Evolutionary conservation across 345 rosid genomes (phyloP).

Genomic region (Euphorbia pulcherrima): DNA sequence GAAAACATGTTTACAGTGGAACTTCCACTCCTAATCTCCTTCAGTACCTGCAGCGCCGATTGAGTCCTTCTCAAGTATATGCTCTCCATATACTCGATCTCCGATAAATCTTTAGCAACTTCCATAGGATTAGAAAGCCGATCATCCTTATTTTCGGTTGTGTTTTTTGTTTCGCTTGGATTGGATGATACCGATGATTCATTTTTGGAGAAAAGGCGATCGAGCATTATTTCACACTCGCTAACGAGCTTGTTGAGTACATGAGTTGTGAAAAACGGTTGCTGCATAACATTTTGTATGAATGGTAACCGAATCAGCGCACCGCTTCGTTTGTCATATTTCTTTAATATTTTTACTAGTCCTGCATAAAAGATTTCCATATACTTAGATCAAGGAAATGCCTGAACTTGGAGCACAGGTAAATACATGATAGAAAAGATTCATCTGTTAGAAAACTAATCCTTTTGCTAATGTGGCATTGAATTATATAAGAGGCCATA

Average conservation of each 20-base stretch:
- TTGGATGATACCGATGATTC: constrained; percentile 30
- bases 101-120: constrained; percentile 53
- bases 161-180: constrained; percentile 27
- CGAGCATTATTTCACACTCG: constrained; percentile 77
- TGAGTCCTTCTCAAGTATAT: constrained; percentile 68
- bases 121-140: constrained; percentile 20
- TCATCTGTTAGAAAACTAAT: neutral
- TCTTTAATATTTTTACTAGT: constrained; percentile 87
- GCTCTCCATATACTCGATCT: constrained; percentile 64
- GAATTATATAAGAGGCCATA: too few species aligned
- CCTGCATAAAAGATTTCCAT: constrained; percentile 39
- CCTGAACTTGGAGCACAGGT: neutral
- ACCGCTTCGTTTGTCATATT: constrained; percentile 92
- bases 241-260: constrained; percentile 76
- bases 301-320: constrained; percentile 83
- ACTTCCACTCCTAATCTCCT: constrained; percentile 75
- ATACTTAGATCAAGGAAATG: neutral
- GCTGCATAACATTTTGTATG: constrained; percentile 86
- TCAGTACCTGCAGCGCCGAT: constrained; percentile 66
- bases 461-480: too few species aligned
- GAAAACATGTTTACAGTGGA: constrained; percentile 83
- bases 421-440: neutral
- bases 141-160: constrained; percentile 24
- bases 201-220: constrained; percentile 45
- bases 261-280: constrained; percentile 91